Evolutionary conservation across 2,329 filamentous ascomycete species (phyloP).

Genomic region (Alternaria novae-zelandiae): DNA sequence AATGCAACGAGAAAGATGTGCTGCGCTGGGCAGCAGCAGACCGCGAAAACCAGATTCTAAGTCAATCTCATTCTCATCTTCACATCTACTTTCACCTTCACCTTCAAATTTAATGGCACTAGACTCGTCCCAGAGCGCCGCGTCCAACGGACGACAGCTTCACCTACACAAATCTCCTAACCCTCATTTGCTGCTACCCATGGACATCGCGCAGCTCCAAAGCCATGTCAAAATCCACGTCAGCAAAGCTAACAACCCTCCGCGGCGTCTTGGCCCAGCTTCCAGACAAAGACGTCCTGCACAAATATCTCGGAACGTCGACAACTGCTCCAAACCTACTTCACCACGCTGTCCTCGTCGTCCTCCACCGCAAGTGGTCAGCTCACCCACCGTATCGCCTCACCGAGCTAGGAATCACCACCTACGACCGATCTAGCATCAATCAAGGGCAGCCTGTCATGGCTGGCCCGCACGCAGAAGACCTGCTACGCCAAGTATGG

Average conservation of each 20-base stretch:
- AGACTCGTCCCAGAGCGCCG: neutral
- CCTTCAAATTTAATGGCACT: neutral
- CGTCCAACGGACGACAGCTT: neutral
- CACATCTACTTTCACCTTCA: neutral
- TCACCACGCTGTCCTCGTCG: constrained; percentile 20
- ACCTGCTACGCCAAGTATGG: constrained; percentile 16
- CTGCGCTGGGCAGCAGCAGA: no score
- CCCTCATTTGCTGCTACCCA: neutral
- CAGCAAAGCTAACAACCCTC: constrained; percentile 1
- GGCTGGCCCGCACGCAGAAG: constrained; percentile 21
- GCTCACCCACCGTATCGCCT: constrained; percentile 10
- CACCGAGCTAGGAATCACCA: constrained; percentile 24
- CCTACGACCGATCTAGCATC: constrained; percentile 9
- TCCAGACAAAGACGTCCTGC: constrained; percentile 4
- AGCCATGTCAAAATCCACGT: neutral
- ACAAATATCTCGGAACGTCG: constrained; percentile 6
- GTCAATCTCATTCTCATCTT: neutral
- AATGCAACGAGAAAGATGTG: neutral
- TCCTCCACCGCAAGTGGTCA: constrained; percentile 18
- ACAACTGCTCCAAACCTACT: neutral
- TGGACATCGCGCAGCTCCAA: neutral
- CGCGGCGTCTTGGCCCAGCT: neutral
- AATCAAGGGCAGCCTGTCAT: neutral
- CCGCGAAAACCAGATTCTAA: neutral
- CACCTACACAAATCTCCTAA: neutral